Base-by-base conservation (phyloP, 192 early-diverging fungal genomes). In the Umbelopsis isabellina region DNA sequence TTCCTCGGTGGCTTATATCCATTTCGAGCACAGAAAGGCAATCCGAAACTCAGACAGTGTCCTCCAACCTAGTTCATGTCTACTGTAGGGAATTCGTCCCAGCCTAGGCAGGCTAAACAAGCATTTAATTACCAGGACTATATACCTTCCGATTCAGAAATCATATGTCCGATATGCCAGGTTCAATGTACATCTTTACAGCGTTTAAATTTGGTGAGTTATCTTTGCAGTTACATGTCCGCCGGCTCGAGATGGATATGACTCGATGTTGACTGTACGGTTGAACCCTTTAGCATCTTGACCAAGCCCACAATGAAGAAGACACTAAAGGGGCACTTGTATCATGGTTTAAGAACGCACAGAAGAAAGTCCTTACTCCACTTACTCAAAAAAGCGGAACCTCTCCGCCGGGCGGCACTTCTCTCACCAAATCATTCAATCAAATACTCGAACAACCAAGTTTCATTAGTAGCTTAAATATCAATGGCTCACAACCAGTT, bases 341-440 rank as follows among this genome's bases (percentile, higher is more conserved):
- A 47, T 72, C 80, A 0, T 86, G 83, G 75, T 83, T 88, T 21
- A 74, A 75, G 18, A 83, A 82, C 65, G 83, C 86, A 10, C 86
- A 87, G 79, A 83, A 75, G 50, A 83, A 80, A 37, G 73, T 88
- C 21, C 72, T 73, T 27, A 83, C 66, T 52, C 80, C 44, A 69
- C 80, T 66, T 45, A 55, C 46, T 46, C 72, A 78, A 67, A 75
- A 80, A 58, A 65, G 58, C 48, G 52, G 75, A 12, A 15, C 52
- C 18, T 30, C 69, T 71, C 50, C 50, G 30, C 55, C 55, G 11
- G 67, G 27, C 18, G 67, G 49, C 70, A 12, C 45, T 55, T 41
- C 65, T 70, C 27, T 66, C 35, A 49, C 22, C n/a, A 37, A 46
- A 27, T 74, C 77, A 70, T 46, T 80, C 72, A 37, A 78, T 70